Conservation (phyloP, 2,329 filamentous ascomycete genomes). For the Ophiostoma quercus region DNA sequence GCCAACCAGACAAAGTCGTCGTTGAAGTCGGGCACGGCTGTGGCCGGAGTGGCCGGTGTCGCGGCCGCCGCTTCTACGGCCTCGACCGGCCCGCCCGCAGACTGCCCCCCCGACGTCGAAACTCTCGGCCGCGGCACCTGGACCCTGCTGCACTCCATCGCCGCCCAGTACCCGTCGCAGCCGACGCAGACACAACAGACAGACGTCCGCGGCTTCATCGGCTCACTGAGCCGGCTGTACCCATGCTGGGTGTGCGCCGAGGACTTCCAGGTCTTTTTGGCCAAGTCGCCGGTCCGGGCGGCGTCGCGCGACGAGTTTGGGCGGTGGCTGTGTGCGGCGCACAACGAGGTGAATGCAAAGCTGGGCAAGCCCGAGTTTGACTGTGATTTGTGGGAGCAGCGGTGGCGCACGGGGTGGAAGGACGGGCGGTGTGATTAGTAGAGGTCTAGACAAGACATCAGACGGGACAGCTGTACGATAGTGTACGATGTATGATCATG, state of each 20-base stretch:
- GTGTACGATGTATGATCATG: too few species aligned
- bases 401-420: constrained; percentile 88
- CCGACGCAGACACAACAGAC: constrained; percentile 64
- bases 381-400: constrained; percentile 83
- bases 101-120: constrained; percentile 90
- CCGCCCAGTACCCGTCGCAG: constrained; percentile 72
- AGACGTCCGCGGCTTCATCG: constrained; percentile 73
- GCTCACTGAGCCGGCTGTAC: constrained; percentile 78
- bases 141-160: constrained; percentile 89
- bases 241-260: constrained; percentile 95
- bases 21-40: constrained; percentile 34
- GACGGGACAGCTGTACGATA: too few species aligned
- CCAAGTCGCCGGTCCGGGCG: constrained; percentile 59
- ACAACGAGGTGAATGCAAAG: constrained; percentile 84
- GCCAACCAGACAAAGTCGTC: constrained; percentile 47
- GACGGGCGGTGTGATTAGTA: constrained; percentile 57
- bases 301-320: constrained; percentile 65
- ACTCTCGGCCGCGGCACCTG: constrained; percentile 79
- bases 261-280: constrained; percentile 81
- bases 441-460: too few species aligned
- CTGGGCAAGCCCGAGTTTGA: constrained; percentile 88
- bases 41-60: constrained; percentile 30
- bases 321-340: constrained; percentile 75
- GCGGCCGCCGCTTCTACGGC: constrained; percentile 31
- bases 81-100: constrained; percentile 41